Evolutionary conservation across 257 asterid genomes (phyloP), one percentile per base, ranked within the genome.

Genomic region (Capsicum pubescens): DNA sequence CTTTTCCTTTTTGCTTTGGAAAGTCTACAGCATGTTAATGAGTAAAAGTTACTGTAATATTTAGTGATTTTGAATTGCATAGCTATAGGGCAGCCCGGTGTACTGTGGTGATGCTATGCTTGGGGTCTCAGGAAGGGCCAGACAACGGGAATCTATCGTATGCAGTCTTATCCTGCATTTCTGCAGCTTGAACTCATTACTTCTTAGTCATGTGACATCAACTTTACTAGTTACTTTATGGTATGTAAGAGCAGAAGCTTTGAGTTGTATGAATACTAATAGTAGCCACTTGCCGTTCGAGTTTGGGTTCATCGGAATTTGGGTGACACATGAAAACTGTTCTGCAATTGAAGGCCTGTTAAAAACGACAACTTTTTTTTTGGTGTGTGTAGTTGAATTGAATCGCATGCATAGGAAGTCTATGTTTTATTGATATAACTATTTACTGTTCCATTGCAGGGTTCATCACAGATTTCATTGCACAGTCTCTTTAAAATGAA

Each of bases 401-500:
- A 26, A 76, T 76, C 14, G 54, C 81, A 32, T 76, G 66, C 52
- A 54, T 54, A 13, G 54, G 42, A 77, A 54, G 48, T 77, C 50
- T 54, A 15, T 32, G 50, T 15, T 55, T 32, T 55, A 50, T 54
- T 77, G 50, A 77, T 50, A 32, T 54, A 32, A 54, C 15, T 8
- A 52, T 76, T 55, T 54, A 14, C 19, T 77, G 63, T 15, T 32
- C 14, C 15, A 16, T 32, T 77, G 14, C 82, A 54, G 82, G 82
- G 63, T n/a, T 26, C 66, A 71, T 46, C 39, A 46, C 39, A 46
- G 80, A 46, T 17, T 46, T 8, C 66, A 8, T 54, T 54, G 46
- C 26, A 77, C 50, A 77, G 32, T 54, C 15, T 26, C 44, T 11
- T 64, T 42, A 9, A 69, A 82, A 93, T 94, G 94, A 94, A 91